phyloP scores from a whole-genome alignment of 1,284 basidiomycete genomes.

The Rhodotorula sp. region DNA sequence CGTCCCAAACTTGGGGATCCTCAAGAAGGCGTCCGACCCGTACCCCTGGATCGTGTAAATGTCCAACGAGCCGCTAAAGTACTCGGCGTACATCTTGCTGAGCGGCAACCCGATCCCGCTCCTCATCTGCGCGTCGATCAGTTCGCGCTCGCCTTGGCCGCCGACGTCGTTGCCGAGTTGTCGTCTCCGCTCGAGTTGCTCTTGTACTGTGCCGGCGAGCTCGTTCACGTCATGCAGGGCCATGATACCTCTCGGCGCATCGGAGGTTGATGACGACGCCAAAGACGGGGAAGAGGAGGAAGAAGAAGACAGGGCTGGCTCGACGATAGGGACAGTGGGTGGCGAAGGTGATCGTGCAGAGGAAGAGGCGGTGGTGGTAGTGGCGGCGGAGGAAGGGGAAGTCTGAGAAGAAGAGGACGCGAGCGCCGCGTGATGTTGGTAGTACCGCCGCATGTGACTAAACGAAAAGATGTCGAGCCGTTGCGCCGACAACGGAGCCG shows the following conservation, averaged over 20 bases:
- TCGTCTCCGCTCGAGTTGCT: conserved; percentile 18
- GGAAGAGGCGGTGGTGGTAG: background rate
- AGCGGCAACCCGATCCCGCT: conserved; percentile 42
- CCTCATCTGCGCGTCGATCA: conserved; percentile 35
- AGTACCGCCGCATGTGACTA: conserved; percentile 36
- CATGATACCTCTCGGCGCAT: conserved; percentile 16
- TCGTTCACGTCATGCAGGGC: conserved; percentile 16
- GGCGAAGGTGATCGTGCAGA: background rate
- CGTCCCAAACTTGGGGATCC: conserved; percentile 38
- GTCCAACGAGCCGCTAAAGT: conserved; percentile 39
- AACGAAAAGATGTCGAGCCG: conserved; percentile 42
- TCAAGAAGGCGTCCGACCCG: conserved; percentile 41
- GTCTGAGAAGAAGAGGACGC: background rate
- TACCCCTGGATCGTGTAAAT: conserved; percentile 39
- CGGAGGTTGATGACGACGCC: background rate
- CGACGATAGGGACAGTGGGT: conserved; percentile 2
- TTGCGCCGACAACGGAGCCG: conserved; percentile 31
- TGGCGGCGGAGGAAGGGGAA: background rate
- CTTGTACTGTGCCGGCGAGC: conserved; percentile 24
- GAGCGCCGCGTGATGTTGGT: conserved; percentile 33
- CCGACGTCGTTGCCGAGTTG: background rate
- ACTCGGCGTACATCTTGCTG: conserved; percentile 44
- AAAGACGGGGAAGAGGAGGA: background rate
- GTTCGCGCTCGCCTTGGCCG: conserved; percentile 14
- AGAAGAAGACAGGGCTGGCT: background rate